These are phyloP conservation scores for Dalechampia spathulata DNA, from an alignment of 441 rosid genomes.

Conservation along the genomic window DNA sequence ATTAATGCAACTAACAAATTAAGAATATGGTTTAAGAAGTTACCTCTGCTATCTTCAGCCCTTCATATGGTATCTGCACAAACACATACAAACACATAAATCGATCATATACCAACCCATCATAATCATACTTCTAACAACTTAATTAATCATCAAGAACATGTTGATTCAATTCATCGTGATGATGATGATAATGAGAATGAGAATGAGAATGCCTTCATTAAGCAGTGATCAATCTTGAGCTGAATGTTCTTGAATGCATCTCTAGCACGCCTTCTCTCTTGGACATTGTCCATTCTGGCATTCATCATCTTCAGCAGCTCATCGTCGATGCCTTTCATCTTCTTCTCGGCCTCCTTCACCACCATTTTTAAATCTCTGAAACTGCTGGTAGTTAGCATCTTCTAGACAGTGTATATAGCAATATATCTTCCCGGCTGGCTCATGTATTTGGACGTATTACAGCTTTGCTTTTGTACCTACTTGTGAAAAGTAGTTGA, in stretches of 20 bases:
- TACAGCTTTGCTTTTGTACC: background rate
- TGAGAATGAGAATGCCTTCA: constrained; percentile 47
- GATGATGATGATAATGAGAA: no score
- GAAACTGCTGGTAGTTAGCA: background rate
- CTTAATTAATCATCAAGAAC: no score
- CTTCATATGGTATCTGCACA: no score
- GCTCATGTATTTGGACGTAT: background rate
- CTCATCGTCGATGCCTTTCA: constrained; percentile 24
- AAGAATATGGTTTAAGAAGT: no score
- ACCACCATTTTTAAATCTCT: background rate
- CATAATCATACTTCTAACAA: no score
- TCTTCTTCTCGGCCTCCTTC: constrained; percentile 8
- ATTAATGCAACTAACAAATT: no score
- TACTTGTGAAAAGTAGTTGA: background rate
- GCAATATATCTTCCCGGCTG: background rate
- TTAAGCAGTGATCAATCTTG: constrained; percentile 65
- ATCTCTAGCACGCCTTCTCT: constrained; percentile 63
- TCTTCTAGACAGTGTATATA: no score
- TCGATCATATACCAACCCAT: no score
- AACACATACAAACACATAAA: no score
- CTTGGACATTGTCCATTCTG: constrained; percentile 54
- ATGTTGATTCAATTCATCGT: no score
- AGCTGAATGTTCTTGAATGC: constrained; percentile 64
- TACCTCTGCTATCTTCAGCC: no score
- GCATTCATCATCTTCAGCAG: constrained; percentile 41